These are phyloP conservation scores for Pachysandra terminalis DNA, from an alignment of 164 flowering plant genomes.

Conservation along the genomic window DNA sequence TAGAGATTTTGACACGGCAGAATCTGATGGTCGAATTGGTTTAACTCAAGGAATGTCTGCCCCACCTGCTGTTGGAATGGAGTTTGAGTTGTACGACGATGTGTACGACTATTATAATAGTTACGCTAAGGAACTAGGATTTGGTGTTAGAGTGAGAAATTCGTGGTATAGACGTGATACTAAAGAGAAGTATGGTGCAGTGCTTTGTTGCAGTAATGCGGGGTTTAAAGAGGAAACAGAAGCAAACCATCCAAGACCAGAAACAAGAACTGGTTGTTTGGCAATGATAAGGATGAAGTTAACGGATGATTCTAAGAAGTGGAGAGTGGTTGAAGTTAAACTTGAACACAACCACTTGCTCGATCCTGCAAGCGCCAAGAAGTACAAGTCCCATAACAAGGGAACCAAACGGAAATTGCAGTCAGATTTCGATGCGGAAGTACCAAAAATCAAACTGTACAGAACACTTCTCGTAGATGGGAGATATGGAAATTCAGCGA, in stretches of 20 bases:
- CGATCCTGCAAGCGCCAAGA: constrained; percentile 31
- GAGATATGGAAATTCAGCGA: constrained; percentile 14
- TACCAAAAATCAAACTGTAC: constrained; percentile 36
- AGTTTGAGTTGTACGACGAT: constrained; percentile 72
- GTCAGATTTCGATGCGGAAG: constrained; percentile 25
- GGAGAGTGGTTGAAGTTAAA: constrained; percentile 47
- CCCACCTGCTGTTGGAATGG: constrained; percentile 68
- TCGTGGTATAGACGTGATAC: constrained; percentile 61
- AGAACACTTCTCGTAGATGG: constrained; percentile 25
- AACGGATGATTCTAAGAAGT: constrained; percentile 29
- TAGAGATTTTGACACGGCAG: constrained; percentile 23
- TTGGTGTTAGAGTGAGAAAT: constrained; percentile 60
- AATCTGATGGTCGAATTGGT: constrained; percentile 26
- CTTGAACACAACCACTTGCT: constrained; percentile 45
- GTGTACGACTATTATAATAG: constrained; percentile 61
- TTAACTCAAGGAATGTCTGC: constrained; percentile 36
- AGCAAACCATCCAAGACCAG: constrained; percentile 44
- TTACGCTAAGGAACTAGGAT: constrained; percentile 65
- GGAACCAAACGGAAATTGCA: constrained; percentile 30
- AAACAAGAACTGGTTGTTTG: constrained; percentile 52
- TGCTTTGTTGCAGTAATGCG: constrained; percentile 51
- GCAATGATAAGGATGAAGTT: constrained; percentile 44
- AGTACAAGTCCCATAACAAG: constrained; percentile 43
- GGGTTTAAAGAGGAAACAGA: constrained; percentile 50
- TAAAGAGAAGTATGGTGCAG: constrained; percentile 41